Conservation (phyloP, 768 basidiomycete species). For the Suillus clintonianus region DNA sequence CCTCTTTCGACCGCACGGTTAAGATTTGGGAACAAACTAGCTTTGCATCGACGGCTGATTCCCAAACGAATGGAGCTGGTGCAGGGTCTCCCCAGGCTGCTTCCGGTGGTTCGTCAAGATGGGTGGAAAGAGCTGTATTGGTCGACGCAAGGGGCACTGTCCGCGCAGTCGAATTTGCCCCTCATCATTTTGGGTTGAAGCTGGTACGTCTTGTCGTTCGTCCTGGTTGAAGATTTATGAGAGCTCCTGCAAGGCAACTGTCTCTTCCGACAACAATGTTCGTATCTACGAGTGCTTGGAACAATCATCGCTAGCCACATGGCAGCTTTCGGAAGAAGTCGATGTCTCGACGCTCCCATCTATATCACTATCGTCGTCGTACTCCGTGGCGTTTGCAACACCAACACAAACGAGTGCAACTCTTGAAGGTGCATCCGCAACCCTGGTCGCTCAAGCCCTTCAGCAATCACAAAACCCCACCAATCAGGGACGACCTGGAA, state of each 20-base stretch:
- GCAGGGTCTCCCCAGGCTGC: constrained; percentile 13
- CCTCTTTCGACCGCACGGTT: constrained; percentile 88
- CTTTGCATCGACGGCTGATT: constrained; percentile 28
- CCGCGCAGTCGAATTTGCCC: constrained; percentile 83
- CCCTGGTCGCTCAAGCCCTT: constrained; percentile 64
- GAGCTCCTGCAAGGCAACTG: constrained; percentile 61
- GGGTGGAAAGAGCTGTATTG: constrained; percentile 75
- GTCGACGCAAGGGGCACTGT: constrained; percentile 87
- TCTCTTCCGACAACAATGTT: constrained; percentile 85
- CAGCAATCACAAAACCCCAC: constrained; percentile 48
- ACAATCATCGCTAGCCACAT: constrained; percentile 65
- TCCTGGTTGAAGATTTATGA: background rate
- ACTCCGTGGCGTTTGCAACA: constrained; percentile 65
- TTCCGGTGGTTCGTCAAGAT: constrained; percentile 45
- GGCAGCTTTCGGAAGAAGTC: constrained; percentile 77
- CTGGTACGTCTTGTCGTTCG: constrained; percentile 50
- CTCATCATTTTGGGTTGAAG: constrained; percentile 85
- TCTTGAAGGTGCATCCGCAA: constrained; percentile 56
- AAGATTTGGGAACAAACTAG: constrained; percentile 85
- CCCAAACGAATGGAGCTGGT: constrained; percentile 25
- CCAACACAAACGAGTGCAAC: constrained; percentile 65
- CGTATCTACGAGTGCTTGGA: constrained; percentile 92
- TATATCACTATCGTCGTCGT: constrained; percentile 40
- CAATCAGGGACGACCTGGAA: constrained; percentile 39
- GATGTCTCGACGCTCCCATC: constrained; percentile 63